phyloP scores from a whole-genome alignment of 2,329 filamentous ascomycete genomes.

The Colletotrichum lentis region DNA sequence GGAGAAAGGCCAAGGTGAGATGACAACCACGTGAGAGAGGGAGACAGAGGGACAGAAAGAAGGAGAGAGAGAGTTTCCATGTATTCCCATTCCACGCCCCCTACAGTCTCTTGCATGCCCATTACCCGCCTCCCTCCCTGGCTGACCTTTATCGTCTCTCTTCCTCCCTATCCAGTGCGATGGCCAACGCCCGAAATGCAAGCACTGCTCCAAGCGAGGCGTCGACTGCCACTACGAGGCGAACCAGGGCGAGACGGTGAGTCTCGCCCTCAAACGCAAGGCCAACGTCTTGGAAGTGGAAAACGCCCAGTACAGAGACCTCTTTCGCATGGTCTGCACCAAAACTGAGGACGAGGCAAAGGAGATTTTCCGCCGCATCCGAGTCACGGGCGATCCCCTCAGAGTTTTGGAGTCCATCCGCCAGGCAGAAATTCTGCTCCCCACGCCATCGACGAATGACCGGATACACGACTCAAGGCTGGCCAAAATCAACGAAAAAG shows the following conservation, averaged over 20 bases:
- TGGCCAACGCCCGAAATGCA: constrained; percentile 33
- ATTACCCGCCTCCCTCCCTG: background rate
- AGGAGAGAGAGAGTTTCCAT: background rate
- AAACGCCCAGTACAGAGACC: constrained; percentile 37
- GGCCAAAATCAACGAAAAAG: constrained; percentile 36
- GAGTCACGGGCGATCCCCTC: constrained; percentile 31
- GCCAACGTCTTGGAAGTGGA: constrained; percentile 35
- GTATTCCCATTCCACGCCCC: background rate
- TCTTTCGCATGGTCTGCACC: constrained; percentile 38
- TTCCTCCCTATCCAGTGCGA: constrained; percentile 24
- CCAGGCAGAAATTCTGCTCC: constrained; percentile 40
- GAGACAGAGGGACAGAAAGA: no score
- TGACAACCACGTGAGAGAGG: background rate
- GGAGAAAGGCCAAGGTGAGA: constrained; percentile 35
- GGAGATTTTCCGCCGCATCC: constrained; percentile 39
- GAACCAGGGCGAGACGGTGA: constrained; percentile 35
- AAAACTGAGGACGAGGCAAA: constrained; percentile 39
- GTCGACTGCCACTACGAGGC: constrained; percentile 36
- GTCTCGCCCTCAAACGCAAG: constrained; percentile 39
- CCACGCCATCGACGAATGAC: constrained; percentile 21
- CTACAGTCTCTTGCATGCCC: background rate
- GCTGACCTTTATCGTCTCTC: background rate
- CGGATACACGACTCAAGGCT: constrained; percentile 23
- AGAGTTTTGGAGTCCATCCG: constrained; percentile 37
- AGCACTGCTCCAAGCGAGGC: constrained; percentile 31